phyloP scores from a whole-genome alignment of 2,329 filamentous ascomycete species.

The Talaromyces sp. region DNA sequence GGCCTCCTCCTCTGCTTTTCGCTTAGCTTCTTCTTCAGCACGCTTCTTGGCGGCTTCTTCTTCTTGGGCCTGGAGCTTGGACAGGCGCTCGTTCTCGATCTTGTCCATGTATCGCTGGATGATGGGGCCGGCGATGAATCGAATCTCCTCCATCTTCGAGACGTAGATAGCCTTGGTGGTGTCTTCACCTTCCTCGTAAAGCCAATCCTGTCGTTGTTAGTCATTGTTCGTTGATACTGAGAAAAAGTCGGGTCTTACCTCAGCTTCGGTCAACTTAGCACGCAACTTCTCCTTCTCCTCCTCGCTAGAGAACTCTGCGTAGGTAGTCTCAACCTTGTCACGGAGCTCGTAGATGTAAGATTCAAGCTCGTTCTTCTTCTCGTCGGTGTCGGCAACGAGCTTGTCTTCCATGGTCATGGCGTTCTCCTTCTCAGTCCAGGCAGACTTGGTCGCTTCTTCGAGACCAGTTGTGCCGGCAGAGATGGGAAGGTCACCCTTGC shows the following conservation, averaged over 20 bases:
- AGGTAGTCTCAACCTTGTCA: slow-evolving; percentile 90
- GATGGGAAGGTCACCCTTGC: slow-evolving; percentile 92
- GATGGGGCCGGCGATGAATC: slow-evolving; percentile 83
- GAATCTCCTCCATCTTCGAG: slow-evolving; percentile 94
- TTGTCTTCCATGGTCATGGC: slow-evolving; percentile 98
- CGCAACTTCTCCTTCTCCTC: slow-evolving; percentile 88
- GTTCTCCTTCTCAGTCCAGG: slow-evolving; percentile 76
- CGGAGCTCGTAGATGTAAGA: slow-evolving; percentile 95
- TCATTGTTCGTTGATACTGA: background rate
- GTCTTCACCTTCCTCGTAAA: slow-evolving; percentile 96
- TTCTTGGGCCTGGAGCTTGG: slow-evolving; percentile 64
- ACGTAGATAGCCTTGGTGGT: slow-evolving; percentile 90
- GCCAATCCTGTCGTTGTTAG: slow-evolving; percentile 71
- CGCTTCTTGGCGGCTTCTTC: slow-evolving; percentile 60
- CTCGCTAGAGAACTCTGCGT: slow-evolving; percentile 81
- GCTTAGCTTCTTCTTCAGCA: slow-evolving; percentile 69
- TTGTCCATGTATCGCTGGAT: slow-evolving; percentile 95
- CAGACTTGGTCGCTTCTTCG: slow-evolving; percentile 64
- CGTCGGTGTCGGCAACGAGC: slow-evolving; percentile 94
- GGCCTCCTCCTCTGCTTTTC: slow-evolving; percentile 68
- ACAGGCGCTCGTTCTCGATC: slow-evolving; percentile 79
- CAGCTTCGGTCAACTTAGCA: slow-evolving; percentile 74
- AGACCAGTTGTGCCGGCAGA: slow-evolving; percentile 77
- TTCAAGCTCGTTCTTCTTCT: slow-evolving; percentile 99
- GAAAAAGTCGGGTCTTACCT: slow-evolving; percentile 61